A percentile compares a stretch with the other conserved stretches of the same genome.
Conservation (phyloP, 2,329 filamentous ascomycete species). For the Pestalotiopsis sp. region DNA sequence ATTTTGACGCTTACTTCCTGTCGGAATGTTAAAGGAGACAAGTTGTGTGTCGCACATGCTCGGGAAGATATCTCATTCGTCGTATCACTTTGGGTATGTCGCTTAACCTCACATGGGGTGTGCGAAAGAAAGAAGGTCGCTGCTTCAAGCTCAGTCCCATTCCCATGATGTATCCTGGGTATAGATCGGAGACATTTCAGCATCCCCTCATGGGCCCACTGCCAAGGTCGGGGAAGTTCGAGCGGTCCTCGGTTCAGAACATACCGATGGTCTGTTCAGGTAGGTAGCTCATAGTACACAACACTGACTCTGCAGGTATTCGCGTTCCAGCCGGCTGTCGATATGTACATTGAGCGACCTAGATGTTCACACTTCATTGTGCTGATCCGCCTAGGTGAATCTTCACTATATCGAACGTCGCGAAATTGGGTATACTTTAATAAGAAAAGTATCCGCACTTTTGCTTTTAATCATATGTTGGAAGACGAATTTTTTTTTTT, state of each 20-base stretch:
- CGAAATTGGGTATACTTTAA: no score
- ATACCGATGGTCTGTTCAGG: background rate
- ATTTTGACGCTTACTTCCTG: background rate
- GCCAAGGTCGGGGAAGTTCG: background rate
- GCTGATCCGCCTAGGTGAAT: no score
- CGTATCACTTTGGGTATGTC: no score
- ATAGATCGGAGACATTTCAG: background rate
- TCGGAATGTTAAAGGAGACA: slow-evolving; percentile 11
- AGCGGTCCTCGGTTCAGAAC: background rate
- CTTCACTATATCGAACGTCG: no score
- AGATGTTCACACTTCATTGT: no score
- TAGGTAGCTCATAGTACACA: background rate
- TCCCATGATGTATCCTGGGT: background rate
- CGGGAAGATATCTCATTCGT: background rate
- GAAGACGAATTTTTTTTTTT: no score
- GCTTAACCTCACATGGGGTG: background rate
- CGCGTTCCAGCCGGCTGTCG: no score
- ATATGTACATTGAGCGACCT: no score
- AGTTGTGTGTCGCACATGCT: slow-evolving; percentile 19
- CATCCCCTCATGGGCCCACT: background rate
- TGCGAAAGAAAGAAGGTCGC: background rate
- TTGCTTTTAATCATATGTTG: no score
- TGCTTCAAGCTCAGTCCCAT: background rate
- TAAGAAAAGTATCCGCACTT: no score
- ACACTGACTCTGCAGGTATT: no score